Base-by-base conservation (phyloP, 306 rosid genomes). In the Pyrus pyrifolia region DNA sequence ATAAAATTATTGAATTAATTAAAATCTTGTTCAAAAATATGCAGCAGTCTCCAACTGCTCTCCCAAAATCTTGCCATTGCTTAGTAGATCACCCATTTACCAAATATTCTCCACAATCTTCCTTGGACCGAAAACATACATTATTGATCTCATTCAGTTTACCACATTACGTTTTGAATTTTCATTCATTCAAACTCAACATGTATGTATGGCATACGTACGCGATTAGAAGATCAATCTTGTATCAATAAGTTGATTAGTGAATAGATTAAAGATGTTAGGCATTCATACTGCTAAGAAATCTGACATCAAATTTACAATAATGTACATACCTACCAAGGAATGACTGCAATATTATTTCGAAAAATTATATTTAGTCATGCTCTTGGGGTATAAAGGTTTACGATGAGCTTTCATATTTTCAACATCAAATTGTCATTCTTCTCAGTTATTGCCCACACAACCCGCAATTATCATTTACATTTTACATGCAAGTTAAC, bases 1-100 rank as follows among this genome's bases (percentile, higher is more conserved):
- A 35, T 72, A 40, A 49, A 49, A 49, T 46, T 38, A 25, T 23
- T 14, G 68, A 59, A 23, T 59, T 17, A 30, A 23, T 60, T 17
- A 30, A 23, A 73, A 25, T 25, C n/a, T 33, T 59, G 77, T 73
- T 33, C 63, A 65, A 63, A 75, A 14, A n/a, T 51, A 64, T 51
- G 51, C 38, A 69, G 75, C 74, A 76, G 76, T 77, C 85, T 77
- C 76, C 71, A 89, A 77, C 93, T 87, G 88, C 89, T 76, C 78
- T 72, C 14, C 38, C 70, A 15, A 73, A 71, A 73, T 64, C 76
- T 85, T 82, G 23, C 70, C 77, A 49, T 73, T 76, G 67, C 68
- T 46, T 62, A 57, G 82, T 81, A 79, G 74, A 73, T 69, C 79
- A 21, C 69, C 86, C 85, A 83, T 83, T 81, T 70, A 73, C 86